Evolutionary conservation across 140 eudicot species (phyloP).

Genomic region (Oenanthe javanica): DNA sequence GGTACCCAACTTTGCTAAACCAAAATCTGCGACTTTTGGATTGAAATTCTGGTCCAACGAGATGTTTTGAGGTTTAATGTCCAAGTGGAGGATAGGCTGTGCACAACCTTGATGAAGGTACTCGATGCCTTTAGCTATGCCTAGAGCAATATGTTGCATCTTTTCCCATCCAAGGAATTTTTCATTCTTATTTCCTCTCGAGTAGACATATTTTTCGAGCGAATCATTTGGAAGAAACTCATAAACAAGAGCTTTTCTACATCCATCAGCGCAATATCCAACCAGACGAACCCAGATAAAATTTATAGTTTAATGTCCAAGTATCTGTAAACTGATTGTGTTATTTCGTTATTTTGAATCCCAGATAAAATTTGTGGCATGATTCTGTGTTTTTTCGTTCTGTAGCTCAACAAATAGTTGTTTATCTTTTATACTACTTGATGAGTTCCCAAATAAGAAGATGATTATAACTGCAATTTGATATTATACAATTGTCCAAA

Average conservation of each 20-base stretch:
- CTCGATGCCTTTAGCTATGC: neutral
- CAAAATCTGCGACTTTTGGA: no score
- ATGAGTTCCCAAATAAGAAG: no score
- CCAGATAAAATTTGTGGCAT: no score
- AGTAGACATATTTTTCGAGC: neutral
- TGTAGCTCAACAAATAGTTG: no score
- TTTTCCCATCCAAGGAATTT: neutral
- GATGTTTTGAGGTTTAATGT: neutral
- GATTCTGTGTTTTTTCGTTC: no score
- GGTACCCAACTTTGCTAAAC: no score
- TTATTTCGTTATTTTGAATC: no score
- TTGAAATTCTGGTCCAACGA: neutral
- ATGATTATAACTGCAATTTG: no score
- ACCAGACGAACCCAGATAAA: conserved; percentile 2
- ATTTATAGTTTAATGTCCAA: no score
- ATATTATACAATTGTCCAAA: neutral
- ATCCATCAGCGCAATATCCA: neutral
- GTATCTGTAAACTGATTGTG: no score
- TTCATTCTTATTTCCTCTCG: neutral
- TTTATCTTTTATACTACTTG: no score
- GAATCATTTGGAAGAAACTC: neutral
- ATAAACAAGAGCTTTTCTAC: neutral
- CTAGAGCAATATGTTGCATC: neutral
- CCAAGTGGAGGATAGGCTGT: no score
- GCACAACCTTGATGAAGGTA: neutral